Evolutionary conservation across 2,329 filamentous ascomycete genomes (phyloP).

Genomic region (Xylariaceae sp.): DNA sequence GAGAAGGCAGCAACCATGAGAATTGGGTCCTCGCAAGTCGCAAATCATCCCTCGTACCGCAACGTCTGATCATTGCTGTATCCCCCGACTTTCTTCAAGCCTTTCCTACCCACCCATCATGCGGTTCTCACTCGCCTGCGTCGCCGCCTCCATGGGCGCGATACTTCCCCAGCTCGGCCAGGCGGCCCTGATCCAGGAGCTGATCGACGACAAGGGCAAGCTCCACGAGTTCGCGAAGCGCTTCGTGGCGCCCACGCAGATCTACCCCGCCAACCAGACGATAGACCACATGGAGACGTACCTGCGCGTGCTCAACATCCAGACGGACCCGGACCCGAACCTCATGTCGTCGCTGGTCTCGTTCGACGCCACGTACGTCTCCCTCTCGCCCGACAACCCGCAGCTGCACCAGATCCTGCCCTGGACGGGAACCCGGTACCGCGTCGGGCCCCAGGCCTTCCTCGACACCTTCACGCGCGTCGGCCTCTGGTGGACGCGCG

Average conservation of each 20-base stretch:
- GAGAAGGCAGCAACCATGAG: too few relatives aligned
- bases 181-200: slow-evolving; percentile 1
- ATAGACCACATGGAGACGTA: neutral
- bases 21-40: too few relatives aligned
- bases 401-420: slow-evolving; percentile 4
- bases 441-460: slow-evolving; percentile 5
- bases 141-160: neutral
- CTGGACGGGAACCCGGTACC: slow-evolving; percentile 3
- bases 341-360: slow-evolving; percentile 1
- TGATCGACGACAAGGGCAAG: neutral
- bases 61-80: too few relatives aligned
- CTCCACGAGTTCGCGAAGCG: neutral
- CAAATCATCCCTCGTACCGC: too few relatives aligned
- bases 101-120: too few relatives aligned
- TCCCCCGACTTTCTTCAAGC: too few relatives aligned
- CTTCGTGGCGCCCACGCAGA: neutral
- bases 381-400: slow-evolving; percentile 3
- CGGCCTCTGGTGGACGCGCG: slow-evolving; percentile 6
- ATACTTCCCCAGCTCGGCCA: neutral
- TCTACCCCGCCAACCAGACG: slow-evolving; percentile 1
- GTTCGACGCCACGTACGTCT: slow-evolving; percentile 5
- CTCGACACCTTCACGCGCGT: slow-evolving; percentile 6
- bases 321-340: slow-evolving; percentile 4
- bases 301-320: slow-evolving; percentile 2
- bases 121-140: neutral